Conservation (phyloP, 2,329 filamentous ascomycete genomes). For the Orbilia blumenaviensis region DNA sequence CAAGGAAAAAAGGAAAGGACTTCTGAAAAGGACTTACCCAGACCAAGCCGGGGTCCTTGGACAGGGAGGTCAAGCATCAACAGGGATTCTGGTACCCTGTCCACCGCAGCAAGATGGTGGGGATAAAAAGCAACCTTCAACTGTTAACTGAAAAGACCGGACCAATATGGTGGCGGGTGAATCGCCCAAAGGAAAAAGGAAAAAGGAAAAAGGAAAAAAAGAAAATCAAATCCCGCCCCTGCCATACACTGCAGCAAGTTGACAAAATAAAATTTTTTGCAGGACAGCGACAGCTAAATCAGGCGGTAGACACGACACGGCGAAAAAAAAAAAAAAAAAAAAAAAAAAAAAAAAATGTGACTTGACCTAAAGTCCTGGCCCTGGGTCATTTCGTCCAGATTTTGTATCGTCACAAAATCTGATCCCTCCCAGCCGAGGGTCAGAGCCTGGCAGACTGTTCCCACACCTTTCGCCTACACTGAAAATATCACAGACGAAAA, state of each 20-base stretch:
- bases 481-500: constrained; percentile 6
- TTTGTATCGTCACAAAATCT: constrained; percentile 24
- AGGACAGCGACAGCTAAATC: constrained; percentile 41
- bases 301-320: constrained; percentile 39
- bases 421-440: constrained; percentile 34
- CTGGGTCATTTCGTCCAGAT: constrained; percentile 46
- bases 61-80: constrained; percentile 23
- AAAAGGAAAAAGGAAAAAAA: constrained; percentile 11
- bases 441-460: constrained; percentile 31
- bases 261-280: constrained; percentile 39
- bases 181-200: too few relatives aligned
- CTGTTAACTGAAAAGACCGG: constrained; percentile 19
- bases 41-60: constrained; percentile 14
- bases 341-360: too few relatives aligned
- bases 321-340: too few relatives aligned
- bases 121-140: constrained; percentile 42
- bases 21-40: constrained; percentile 17
- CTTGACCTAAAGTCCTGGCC: constrained; percentile 33
- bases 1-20: constrained; percentile 13
- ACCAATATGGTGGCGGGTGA: constrained; percentile 47
- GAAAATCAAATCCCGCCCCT: constrained; percentile 20
- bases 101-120: constrained; percentile 51
- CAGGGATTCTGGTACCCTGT: constrained; percentile 12
- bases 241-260: constrained; percentile 37
- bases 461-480: constrained; percentile 36